Percentiles rank a stretch among this genome's conserved stretches.
phyloP scores from a whole-genome alignment of 371 early-diverging fungal species.

The Vittaforma corneae region DNA sequence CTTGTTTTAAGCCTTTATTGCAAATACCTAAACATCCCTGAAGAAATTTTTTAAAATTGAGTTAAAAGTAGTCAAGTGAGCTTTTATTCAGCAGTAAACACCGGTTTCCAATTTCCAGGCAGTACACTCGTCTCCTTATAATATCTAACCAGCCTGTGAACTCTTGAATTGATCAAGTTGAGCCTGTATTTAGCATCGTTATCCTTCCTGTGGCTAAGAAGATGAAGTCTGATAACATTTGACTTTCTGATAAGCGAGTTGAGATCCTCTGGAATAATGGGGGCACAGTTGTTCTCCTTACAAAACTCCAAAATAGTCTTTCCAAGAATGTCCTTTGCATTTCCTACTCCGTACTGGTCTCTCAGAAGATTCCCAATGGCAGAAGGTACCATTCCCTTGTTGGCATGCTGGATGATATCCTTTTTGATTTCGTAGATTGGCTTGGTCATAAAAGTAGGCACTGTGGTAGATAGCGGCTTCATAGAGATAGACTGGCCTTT shows the following conservation, averaged over 20 bases:
- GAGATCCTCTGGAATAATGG: constrained; percentile 96
- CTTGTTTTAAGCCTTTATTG: no score
- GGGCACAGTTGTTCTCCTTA: constrained; percentile 76
- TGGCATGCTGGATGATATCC: constrained; percentile 90
- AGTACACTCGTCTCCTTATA: constrained; percentile 93
- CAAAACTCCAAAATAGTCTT: constrained; percentile 85
- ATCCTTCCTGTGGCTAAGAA: constrained; percentile 97
- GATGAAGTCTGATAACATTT: constrained; percentile 91
- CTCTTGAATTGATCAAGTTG: constrained; percentile 91
- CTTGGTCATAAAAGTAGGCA: constrained; percentile 90
- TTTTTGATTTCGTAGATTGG: constrained; percentile 85
- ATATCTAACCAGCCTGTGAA: constrained; percentile 96
- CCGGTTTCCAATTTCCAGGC: constrained; percentile 84
- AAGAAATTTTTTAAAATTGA: no score
- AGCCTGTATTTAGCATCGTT: constrained; percentile 95
- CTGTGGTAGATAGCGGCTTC: constrained; percentile 92
- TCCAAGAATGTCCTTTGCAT: constrained; percentile 82
- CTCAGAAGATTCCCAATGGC: constrained; percentile 95
- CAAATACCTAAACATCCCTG: no score
- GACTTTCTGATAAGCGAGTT: constrained; percentile 98
- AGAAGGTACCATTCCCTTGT: constrained; percentile 93
- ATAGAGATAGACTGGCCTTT: constrained; percentile 95
- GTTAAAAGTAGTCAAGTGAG: no score
- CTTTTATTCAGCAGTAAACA: constrained; percentile 38
- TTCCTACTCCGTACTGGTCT: constrained; percentile 90